phyloP scores from a whole-genome alignment of 441 rosid genomes.

The Lepidium campestre region DNA sequence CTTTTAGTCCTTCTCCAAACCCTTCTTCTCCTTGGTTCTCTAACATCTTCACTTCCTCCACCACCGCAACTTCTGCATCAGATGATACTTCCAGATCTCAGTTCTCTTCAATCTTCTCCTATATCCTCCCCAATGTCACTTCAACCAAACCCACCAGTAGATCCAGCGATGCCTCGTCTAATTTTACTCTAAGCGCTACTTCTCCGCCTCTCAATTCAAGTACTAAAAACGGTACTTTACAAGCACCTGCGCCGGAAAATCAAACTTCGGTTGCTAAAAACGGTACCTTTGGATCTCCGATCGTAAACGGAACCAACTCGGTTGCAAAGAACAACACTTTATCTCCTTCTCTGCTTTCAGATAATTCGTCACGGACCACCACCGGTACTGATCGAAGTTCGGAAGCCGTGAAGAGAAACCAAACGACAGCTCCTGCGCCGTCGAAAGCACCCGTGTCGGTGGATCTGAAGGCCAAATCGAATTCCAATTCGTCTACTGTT shows the following conservation, averaged over 20 bases:
- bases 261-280: slow-evolving; percentile 21
- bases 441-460: slow-evolving; percentile 19
- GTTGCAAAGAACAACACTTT: slow-evolving; percentile 24
- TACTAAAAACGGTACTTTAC: slow-evolving; percentile 18
- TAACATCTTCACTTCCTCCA: slow-evolving; percentile 42
- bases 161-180: slow-evolving; percentile 4
- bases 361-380: slow-evolving; percentile 12
- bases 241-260: slow-evolving; percentile 12
- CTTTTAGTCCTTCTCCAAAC: slow-evolving; percentile 63
- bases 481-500: slow-evolving; percentile 22
- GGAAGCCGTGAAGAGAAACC: slow-evolving; percentile 20
- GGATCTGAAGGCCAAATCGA: slow-evolving; percentile 15
- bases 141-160: slow-evolving; percentile 17
- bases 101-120: slow-evolving; percentile 41
- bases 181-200: slow-evolving; percentile 22
- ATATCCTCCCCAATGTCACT: slow-evolving; percentile 23
- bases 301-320: slow-evolving; percentile 8
- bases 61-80: slow-evolving; percentile 6
- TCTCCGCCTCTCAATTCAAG: slow-evolving; percentile 43
- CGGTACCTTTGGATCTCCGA: slow-evolving; percentile 9
- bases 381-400: slow-evolving; percentile 12
- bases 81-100: slow-evolving; percentile 50
- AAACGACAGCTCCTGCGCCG: slow-evolving; percentile 20
- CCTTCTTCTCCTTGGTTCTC: slow-evolving; percentile 62
- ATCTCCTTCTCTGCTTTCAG: slow-evolving; percentile 19